These are phyloP conservation scores for Pulveroboletus sp. DNA, from an alignment of 768 basidiomycete species.

Conservation along the genomic window DNA sequence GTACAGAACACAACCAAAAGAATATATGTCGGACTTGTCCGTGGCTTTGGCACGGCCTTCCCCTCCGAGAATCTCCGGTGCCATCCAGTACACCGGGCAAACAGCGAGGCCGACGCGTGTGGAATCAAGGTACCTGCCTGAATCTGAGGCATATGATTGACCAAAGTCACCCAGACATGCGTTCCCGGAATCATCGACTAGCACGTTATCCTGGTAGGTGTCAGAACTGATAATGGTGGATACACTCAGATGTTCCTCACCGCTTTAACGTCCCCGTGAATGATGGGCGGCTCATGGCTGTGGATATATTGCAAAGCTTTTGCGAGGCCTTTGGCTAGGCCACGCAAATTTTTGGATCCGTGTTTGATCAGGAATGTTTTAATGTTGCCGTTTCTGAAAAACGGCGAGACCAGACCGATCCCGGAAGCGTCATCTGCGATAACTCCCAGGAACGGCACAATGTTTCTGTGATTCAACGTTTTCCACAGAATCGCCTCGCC, in stretches of 20 bases:
- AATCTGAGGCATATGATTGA: slow-evolving; percentile 24
- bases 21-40: slow-evolving; percentile 21
- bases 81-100: slow-evolving; percentile 22
- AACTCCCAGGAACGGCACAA: slow-evolving; percentile 26
- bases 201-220: slow-evolving; percentile 20
- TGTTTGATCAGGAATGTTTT: not conserved
- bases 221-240: slow-evolving; percentile 1
- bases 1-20: slow-evolving; percentile 30
- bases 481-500: slow-evolving; percentile 29
- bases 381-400: slow-evolving; percentile 21
- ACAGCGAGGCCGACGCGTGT: slow-evolving; percentile 14
- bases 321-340: slow-evolving; percentile 14
- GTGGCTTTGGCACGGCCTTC: slow-evolving; percentile 8
- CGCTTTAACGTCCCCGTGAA: slow-evolving; percentile 42
- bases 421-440: not conserved
- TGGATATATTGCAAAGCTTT: slow-evolving; percentile 25
- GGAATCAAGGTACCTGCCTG: slow-evolving; percentile 23
- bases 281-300: slow-evolving; percentile 24
- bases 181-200: slow-evolving; percentile 12
- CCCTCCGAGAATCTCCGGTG: slow-evolving; percentile 21
- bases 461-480: slow-evolving; percentile 24
- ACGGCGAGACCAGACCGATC: slow-evolving; percentile 25
- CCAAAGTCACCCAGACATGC: slow-evolving; percentile 29
- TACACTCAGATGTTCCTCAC: slow-evolving; percentile 14
- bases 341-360: not conserved